Evolutionary conservation across 108 stramenopile genomes (phyloP).

Genomic region (Epithemia pelagica): DNA sequence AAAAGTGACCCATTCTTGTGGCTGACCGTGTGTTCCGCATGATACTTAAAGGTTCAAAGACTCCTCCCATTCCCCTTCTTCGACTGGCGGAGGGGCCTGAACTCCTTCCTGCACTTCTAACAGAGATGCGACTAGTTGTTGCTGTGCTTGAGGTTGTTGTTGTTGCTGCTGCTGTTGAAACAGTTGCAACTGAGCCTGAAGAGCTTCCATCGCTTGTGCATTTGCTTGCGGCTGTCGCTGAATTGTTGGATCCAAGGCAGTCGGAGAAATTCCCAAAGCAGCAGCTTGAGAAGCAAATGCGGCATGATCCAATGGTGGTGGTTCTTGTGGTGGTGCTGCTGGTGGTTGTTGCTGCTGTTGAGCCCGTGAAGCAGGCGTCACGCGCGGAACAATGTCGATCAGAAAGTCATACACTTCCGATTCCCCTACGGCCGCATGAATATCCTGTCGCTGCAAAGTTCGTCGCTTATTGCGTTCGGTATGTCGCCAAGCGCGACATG

Average conservation of each 20-base stretch:
- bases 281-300: too few relatives aligned
- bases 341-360: constrained; percentile 7
- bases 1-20: too few relatives aligned
- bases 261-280: too few relatives aligned
- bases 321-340: constrained; percentile 9
- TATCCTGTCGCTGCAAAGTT: constrained; percentile 50
- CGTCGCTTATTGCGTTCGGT: constrained; percentile 48
- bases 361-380: constrained; percentile 15
- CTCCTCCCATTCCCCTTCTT: background rate
- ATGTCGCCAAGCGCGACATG: constrained; percentile 52
- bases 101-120: too few relatives aligned
- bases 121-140: constrained; percentile 10
- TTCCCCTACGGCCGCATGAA: constrained; percentile 56
- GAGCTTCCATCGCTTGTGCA: background rate
- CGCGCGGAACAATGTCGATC: constrained; percentile 64
- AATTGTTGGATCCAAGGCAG: too few relatives aligned
- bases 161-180: constrained; percentile 17
- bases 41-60: background rate
- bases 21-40: too few relatives aligned
- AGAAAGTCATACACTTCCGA: constrained; percentile 72
- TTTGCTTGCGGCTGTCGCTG: background rate
- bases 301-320: too few relatives aligned
- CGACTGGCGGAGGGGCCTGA: background rate
- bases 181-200: background rate
- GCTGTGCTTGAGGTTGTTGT: constrained; percentile 7